A percentile compares a stretch with the other conserved stretches of the same genome.
Evolutionary conservation across 345 rosid species (phyloP).

Genomic region (Eucalyptus polybractea): DNA sequence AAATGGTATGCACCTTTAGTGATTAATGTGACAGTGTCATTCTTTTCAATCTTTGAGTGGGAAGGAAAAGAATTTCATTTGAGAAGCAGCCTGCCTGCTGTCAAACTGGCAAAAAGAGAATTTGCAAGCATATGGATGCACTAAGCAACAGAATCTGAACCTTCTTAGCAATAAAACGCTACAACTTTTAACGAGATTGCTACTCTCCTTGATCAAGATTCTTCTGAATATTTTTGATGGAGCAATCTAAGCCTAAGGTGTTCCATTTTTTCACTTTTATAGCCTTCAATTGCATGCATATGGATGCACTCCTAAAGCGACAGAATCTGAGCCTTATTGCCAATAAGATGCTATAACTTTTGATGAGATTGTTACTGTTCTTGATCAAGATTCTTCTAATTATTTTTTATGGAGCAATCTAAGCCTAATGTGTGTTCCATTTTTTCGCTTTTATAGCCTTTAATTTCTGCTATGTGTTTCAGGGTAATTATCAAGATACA

Average conservation of each 20-base stretch:
- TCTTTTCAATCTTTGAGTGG: neutral
- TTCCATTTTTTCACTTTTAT: neutral
- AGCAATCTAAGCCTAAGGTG: neutral
- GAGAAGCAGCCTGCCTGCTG: neutral
- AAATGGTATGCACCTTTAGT: constrained; percentile 32
- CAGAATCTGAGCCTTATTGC: neutral
- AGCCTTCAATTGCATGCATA: neutral
- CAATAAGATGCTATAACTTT: neutral
- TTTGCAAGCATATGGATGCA: neutral
- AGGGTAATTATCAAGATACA: constrained; percentile 75
- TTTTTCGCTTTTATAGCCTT: neutral
- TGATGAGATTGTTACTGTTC: neutral
- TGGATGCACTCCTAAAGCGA: neutral
- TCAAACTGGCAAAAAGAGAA: neutral
- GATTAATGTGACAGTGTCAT: neutral
- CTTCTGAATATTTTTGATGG: neutral
- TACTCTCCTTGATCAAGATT: neutral
- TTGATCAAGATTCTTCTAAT: neutral
- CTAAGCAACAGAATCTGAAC: neutral
- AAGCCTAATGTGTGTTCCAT: neutral
- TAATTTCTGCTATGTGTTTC: neutral
- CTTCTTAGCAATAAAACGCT: neutral
- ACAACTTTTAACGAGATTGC: neutral
- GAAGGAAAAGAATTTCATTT: neutral
- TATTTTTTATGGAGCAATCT: neutral